phyloP scores from a whole-genome alignment of 1,284 basidiomycete genomes.

The Boletus semigastroideus region DNA sequence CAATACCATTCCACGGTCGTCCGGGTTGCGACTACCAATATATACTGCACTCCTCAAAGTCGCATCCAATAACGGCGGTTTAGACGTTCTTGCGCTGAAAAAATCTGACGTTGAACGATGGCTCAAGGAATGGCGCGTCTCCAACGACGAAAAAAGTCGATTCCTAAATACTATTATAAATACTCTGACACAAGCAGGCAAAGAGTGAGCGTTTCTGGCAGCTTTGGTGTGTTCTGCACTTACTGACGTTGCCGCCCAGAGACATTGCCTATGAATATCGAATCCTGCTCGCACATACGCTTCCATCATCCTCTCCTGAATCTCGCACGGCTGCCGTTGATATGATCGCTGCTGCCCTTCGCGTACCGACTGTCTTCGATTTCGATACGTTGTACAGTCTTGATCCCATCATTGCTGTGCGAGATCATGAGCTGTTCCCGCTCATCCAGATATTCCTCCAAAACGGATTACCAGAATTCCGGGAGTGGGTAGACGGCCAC shows the following conservation, averaged over 20 bases:
- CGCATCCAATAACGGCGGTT: constrained; percentile 65
- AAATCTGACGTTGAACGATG: constrained; percentile 67
- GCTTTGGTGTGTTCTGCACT: neutral
- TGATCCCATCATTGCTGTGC: constrained; percentile 68
- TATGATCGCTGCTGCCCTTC: constrained; percentile 65
- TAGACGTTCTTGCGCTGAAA: constrained; percentile 67
- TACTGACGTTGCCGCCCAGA: constrained; percentile 35
- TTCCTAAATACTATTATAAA: constrained; percentile 73
- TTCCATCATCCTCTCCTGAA: constrained; percentile 52
- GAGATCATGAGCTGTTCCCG: constrained; percentile 65
- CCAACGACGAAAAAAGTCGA: constrained; percentile 61
- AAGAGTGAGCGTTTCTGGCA: constrained; percentile 47
- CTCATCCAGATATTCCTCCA: constrained; percentile 74
- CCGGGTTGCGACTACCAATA: constrained; percentile 64
- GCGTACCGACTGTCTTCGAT: constrained; percentile 72
- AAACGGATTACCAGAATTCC: constrained; percentile 64
- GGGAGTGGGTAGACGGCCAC: constrained; percentile 61
- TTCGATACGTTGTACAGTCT: constrained; percentile 81
- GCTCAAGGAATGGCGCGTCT: constrained; percentile 76
- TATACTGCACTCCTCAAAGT: constrained; percentile 69
- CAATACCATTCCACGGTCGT: constrained; percentile 75
- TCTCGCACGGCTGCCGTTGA: constrained; percentile 58
- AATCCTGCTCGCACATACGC: constrained; percentile 58
- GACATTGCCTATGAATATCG: constrained; percentile 63
- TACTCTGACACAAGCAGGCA: constrained; percentile 56